Conservation (phyloP, 2,329 filamentous ascomycete species). For the Emmonsiellopsis sp. region DNA sequence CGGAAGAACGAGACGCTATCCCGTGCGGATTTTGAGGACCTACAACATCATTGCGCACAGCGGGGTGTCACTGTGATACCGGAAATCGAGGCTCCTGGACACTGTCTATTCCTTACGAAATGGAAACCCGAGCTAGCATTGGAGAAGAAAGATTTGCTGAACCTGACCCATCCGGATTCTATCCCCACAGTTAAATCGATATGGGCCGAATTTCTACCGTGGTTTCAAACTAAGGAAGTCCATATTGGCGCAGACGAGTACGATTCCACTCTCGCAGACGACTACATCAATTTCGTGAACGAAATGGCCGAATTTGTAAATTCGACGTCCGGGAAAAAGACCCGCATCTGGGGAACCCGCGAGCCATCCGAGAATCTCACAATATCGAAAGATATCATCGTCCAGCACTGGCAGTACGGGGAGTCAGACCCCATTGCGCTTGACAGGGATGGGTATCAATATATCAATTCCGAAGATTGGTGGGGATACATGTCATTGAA, state of each 20-base stretch:
- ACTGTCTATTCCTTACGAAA: slow-evolving; percentile 47
- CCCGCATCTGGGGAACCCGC: slow-evolving; percentile 50
- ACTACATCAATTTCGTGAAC: slow-evolving; percentile 43
- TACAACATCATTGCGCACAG: slow-evolving; percentile 44
- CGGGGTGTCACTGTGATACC: slow-evolving; percentile 50
- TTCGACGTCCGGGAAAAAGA: slow-evolving; percentile 31
- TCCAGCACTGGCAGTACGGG: slow-evolving; percentile 49
- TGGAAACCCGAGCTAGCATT: slow-evolving; percentile 50
- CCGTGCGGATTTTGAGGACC: slow-evolving; percentile 40
- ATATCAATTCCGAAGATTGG: slow-evolving; percentile 46
- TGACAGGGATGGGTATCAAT: slow-evolving; percentile 37
- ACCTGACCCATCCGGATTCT: slow-evolving; percentile 46
- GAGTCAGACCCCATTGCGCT: slow-evolving; percentile 43
- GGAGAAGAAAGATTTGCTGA: slow-evolving; percentile 42
- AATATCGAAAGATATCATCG: slow-evolving; percentile 37
- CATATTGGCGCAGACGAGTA: slow-evolving; percentile 48
- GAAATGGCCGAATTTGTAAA: slow-evolving; percentile 41
- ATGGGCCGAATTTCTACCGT: slow-evolving; percentile 42
- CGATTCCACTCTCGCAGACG: slow-evolving; percentile 28
- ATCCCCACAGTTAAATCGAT: slow-evolving; percentile 45
- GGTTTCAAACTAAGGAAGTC: slow-evolving; percentile 43
- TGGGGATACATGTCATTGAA: slow-evolving; percentile 49
- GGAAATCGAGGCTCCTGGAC: slow-evolving; percentile 52
- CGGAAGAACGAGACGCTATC: slow-evolving; percentile 48
- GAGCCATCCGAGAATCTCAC: slow-evolving; percentile 34